Evolutionary conservation across 768 basidiomycete genomes (phyloP).

Genomic region (Leccinum olivaceopallidum): DNA sequence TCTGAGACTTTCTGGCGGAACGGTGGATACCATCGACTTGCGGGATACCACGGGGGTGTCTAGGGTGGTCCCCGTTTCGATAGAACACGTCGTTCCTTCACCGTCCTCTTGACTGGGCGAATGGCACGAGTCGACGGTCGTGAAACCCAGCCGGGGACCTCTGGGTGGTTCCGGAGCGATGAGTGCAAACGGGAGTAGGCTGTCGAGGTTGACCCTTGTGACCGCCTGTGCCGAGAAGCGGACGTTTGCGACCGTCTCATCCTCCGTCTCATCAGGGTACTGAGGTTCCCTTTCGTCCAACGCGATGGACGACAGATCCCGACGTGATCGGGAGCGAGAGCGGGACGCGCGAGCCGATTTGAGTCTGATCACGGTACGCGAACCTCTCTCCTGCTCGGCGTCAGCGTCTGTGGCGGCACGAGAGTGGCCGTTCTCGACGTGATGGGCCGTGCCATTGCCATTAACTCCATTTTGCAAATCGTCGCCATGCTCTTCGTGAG

Average conservation of each 20-base stretch:
- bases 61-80: slow-evolving; percentile 37
- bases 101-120: slow-evolving; percentile 19
- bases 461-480: slow-evolving; percentile 28
- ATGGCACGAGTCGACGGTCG: slow-evolving; percentile 23
- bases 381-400: slow-evolving; percentile 51
- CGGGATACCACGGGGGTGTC: slow-evolving; percentile 39
- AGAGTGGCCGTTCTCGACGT: slow-evolving; percentile 26
- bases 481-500: slow-evolving; percentile 17
- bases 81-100: slow-evolving; percentile 19
- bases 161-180: slow-evolving; percentile 66
- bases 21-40: slow-evolving; percentile 37
- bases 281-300: slow-evolving; percentile 58
- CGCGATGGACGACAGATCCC: slow-evolving; percentile 61
- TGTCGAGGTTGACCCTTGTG: slow-evolving; percentile 56
- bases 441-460: slow-evolving; percentile 30
- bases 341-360: slow-evolving; percentile 45
- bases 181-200: slow-evolving; percentile 74
- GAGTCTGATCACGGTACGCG: slow-evolving; percentile 79
- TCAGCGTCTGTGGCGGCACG: slow-evolving; percentile 39
- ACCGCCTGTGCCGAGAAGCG: slow-evolving; percentile 75
- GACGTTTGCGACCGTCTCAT: slow-evolving; percentile 71
- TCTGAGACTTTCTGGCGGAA: slow-evolving; percentile 65
- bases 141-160: slow-evolving; percentile 23
- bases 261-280: slow-evolving; percentile 57
- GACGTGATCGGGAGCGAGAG: slow-evolving; percentile 74